These are phyloP conservation scores for Candida pseudofarinosa DNA, from an alignment of 805 yeast genomes.

Conservation along the genomic window DNA sequence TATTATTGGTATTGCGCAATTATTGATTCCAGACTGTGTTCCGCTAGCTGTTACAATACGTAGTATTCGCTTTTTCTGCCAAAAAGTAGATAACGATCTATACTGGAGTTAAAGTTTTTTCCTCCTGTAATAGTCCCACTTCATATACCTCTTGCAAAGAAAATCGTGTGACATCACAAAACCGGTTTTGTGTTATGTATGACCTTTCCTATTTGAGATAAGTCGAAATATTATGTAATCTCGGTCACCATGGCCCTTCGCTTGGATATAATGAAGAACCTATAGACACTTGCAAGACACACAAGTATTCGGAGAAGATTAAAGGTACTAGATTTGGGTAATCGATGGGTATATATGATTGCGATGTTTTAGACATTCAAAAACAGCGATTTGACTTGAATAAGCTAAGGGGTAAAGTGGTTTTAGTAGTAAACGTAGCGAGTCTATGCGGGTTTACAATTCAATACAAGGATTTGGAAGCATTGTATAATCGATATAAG, in stretches of 20 bases:
- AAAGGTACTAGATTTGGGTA: too few relatives aligned
- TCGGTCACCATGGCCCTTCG: too few relatives aligned
- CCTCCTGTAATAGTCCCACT: too few relatives aligned
- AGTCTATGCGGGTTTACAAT: constrained; percentile 75
- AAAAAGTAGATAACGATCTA: too few relatives aligned
- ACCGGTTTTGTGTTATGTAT: neutral
- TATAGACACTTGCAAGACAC: too few relatives aligned
- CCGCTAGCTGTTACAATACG: too few relatives aligned
- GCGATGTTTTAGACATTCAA: constrained; percentile 58
- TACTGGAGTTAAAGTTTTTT: too few relatives aligned
- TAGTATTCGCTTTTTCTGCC: too few relatives aligned
- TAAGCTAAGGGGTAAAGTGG: constrained; percentile 72
- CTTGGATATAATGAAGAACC: too few relatives aligned
- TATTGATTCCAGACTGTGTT: too few relatives aligned
- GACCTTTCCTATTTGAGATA: neutral
- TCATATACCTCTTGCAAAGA: neutral
- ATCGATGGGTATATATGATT: constrained; percentile 48
- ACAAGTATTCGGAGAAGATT: too few relatives aligned
- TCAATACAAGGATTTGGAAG: constrained; percentile 71
- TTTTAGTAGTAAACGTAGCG: constrained; percentile 82
- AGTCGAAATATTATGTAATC: neutral
- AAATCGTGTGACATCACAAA: neutral
- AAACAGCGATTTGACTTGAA: constrained; percentile 58
- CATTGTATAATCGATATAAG: constrained; percentile 59
- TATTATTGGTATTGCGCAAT: too few relatives aligned